Conservation (phyloP, 495 filamentous ascomycete species). For the Umbilicaria muhlenbergii region DNA sequence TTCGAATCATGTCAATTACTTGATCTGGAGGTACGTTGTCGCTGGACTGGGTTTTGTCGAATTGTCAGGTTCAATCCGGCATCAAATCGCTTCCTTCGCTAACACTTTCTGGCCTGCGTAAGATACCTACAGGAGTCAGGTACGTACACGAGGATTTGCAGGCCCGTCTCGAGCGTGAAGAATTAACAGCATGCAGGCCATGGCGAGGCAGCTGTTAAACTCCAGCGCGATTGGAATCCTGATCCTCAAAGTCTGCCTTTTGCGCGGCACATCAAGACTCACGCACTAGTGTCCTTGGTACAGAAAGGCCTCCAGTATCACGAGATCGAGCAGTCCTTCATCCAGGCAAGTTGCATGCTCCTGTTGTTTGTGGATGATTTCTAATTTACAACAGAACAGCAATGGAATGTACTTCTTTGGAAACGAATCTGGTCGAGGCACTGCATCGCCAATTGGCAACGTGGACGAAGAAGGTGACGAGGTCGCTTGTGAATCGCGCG, state of each 20-base stretch:
- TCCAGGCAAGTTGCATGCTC: constrained; percentile 35
- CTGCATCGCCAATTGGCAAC: no score
- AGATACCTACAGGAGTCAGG: constrained; percentile 86
- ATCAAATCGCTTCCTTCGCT: neutral
- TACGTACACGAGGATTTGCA: constrained; percentile 28
- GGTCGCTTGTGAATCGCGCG: constrained; percentile 8
- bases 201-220: constrained; percentile 58
- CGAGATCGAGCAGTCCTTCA: constrained; percentile 45
- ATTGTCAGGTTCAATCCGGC: neutral
- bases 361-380: neutral
- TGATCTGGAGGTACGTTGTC: constrained; percentile 86
- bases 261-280: constrained; percentile 57
- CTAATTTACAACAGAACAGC: no score
- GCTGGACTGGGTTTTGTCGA: constrained; percentile 6
- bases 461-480: constrained; percentile 13
- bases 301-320: constrained; percentile 67
- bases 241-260: constrained; percentile 62
- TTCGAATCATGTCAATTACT: constrained; percentile 92
- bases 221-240: constrained; percentile 68
- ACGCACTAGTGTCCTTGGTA: constrained; percentile 58
- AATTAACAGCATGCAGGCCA: constrained; percentile 23
- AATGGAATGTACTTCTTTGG: constrained; percentile 19
- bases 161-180: neutral
- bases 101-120: constrained; percentile 14
- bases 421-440: constrained; percentile 19